These are phyloP conservation scores for Calendula officinalis DNA, from an alignment of 129 eudicot species.

Conservation along the genomic window DNA sequence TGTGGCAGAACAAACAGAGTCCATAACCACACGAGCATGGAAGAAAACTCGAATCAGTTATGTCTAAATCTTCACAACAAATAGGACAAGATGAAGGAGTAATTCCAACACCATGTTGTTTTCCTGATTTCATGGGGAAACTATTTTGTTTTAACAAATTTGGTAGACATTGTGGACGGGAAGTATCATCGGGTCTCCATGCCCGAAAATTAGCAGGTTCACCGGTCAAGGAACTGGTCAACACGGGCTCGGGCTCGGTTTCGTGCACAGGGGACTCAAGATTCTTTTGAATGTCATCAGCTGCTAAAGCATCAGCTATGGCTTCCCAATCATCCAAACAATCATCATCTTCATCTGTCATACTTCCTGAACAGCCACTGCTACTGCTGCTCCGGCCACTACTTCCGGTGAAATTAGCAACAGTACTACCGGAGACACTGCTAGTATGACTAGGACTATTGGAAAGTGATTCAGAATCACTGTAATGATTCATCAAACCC, in stretches of 20 bases:
- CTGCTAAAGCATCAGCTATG: slow-evolving; percentile 74
- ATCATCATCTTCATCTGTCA: slow-evolving; percentile 62
- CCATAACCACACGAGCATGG: slow-evolving; percentile 88
- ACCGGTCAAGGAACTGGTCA: slow-evolving; percentile 6
- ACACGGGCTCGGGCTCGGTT: slow-evolving; percentile 19
- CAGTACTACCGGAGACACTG: slow-evolving; percentile 52
- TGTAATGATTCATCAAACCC: slow-evolving; percentile 38
- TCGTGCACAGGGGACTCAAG: slow-evolving; percentile 34
- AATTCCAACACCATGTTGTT: slow-evolving; percentile 41
- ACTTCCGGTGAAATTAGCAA: slow-evolving; percentile 28
- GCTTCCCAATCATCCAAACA: slow-evolving; percentile 85
- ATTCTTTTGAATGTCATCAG: slow-evolving; percentile 46
- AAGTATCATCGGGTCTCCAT: slow-evolving; percentile 83
- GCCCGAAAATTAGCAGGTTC: slow-evolving; percentile 40
- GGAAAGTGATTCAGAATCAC: slow-evolving; percentile 45
- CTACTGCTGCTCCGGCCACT: slow-evolving; percentile 38
- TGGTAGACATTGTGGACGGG: slow-evolving; percentile 74
- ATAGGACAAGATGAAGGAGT: slow-evolving; percentile 64
- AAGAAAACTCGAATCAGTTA: slow-evolving; percentile 75
- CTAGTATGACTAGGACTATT: slow-evolving; percentile 58
- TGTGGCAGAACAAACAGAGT: slow-evolving; percentile 96
- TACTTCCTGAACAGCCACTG: slow-evolving; percentile 47
- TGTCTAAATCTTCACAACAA: slow-evolving; percentile 85
- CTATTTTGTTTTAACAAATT: slow-evolving; percentile 58
- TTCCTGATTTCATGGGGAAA: slow-evolving; percentile 57